Evolutionary conservation across 1,284 basidiomycete genomes (phyloP), one percentile per base, ranked within the genome.

Genomic region (Sporisorium iseilematis-ciliati): DNA sequence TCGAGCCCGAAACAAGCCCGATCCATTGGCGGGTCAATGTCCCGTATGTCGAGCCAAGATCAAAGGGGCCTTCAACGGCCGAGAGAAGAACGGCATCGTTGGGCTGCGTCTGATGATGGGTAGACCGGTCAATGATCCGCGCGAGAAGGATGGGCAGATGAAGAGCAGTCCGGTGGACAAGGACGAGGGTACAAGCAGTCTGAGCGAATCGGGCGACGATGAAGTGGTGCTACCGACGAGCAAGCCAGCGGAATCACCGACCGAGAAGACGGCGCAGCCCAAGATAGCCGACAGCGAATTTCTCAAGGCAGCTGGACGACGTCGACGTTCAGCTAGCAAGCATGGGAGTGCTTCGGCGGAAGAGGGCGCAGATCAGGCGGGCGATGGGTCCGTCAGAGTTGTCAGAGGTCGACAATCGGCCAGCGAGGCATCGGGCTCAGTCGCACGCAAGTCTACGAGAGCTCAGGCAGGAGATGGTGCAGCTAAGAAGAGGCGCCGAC

Each of bases 11-110:
- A 45, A 29, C 46, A 69, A 62, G 56, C 50, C 73, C 4, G 76
- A 77, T 57, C 78, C 78, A 3, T 45, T 81, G 20, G 75, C 68
- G 5, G 81, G 81, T 2, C 73, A 73, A 12, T 82, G 81, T 45
- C 81, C 81, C 10, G 81, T 82, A 0, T 82, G 81, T 42, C 65
- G 81, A 41, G 58, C 76, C 21, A 65, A 70, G 35, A 81, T 82
- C 55, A 72, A 70, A 7, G 79, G 78, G 21, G 79, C 69, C 1
- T 82, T 82, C 63, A 78, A 73, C 16, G 77, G 78, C 18, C 46
- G 61, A 25, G 64, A 63, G 20, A 69, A 67, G 31, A 56, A 50
- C 18, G 78, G 78, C 6, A 57, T 80, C 7, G 33, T 76, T 0
- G 80, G 80, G 7, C 45, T 82, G n/a, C 73, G 77, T 12, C 49